Base-by-base conservation (phyloP, 192 early-diverging fungal species). In the Gamsiella multidivaricata region DNA sequence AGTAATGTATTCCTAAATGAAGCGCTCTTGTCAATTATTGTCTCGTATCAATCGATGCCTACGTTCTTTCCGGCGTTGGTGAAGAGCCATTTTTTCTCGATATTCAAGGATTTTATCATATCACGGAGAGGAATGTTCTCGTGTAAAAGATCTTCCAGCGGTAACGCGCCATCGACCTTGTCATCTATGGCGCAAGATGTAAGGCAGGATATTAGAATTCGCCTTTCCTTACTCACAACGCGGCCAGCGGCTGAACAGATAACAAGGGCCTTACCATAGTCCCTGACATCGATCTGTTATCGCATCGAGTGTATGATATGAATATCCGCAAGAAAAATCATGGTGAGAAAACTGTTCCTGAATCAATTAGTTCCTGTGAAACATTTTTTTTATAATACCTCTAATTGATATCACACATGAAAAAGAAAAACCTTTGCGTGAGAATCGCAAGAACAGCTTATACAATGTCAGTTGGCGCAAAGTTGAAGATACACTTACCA, bases 51-150 rank as follows among this genome's bases (percentile, higher is more conserved):
- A n/a, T n/a, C n/a, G n/a, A n/a, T n/a, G n/a, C n/a, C 26, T 84
- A 88, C 86, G 11, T 79, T 65, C 45, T 81, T 69, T 51, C 88
- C 90, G 9, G 94, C 94, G 61, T 95, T 95, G 47, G 94, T 95
- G 57, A 92, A 91, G 18, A 91, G 86, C 91, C 92, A 93, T 47
- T 90, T 89, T 18, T 85, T 89, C 57, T 78, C 74, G 3, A 86
- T 78, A 5, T 80, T 81, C 15, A 89, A 54, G 0, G 61, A 54
- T 46, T 69, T 51, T 33, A 95, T 80, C 85, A 94, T 92, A 6
- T 74, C 53, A 22, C 90, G 86, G 33, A 95, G 73, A 36, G 83
- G 76, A 2, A 80, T 76, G 64, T 95, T 89, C 28, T 79, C 76
- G 25, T 84, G 82, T 17, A 95, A 80, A 5, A 91, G 56, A 0